Evolutionary conservation across 2,329 filamentous ascomycete genomes (phyloP), one percentile per base, ranked within the genome.

Genomic region (Alternaria gaisen): DNA sequence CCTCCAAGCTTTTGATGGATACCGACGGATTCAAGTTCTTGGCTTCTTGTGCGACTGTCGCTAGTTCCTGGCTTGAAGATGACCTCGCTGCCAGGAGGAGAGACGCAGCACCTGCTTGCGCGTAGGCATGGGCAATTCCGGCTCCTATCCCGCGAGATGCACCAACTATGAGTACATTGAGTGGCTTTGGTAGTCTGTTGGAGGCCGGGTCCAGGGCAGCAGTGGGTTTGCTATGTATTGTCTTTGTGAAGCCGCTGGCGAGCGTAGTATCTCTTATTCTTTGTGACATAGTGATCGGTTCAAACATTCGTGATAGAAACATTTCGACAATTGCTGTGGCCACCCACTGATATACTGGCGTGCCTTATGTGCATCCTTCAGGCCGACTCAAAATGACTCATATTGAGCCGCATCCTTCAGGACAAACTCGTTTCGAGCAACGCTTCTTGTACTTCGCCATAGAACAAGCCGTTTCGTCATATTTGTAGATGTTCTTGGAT

Each of bases 121-220:
- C 76, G 50, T 75, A 79, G 16, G 73, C 67, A 20, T 68, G 47
- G 6, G 68, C 71, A 3, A 78, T 78, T 2, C 60, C 56, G 5
- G 68, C 70, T 10, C 76, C 76, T 12, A 78, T 75, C 3, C 76
- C 76, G 10, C 69, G 65, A 5, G 75, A 73, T 6, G 75, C 76
- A 3, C 76, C 76, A 38, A 77, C 70, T 4, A 78, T 63, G 40
- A 73, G 71, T n/a, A 77, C 69, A 11, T 64, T 72, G 51, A 73
- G 64, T 5, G 65, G 47, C 4, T 30, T 30, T 0, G 71, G 50
- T 16, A 77, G 58, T 41, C 63, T 65, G 60, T 72, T 73, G 16
- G 38, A 58, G 5, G 52, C 14, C 1, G 70, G 72, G 32, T 69
- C 61, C 11, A 72, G 36, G 5, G 61, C 22, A 3, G 64, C 7